A percentile compares a stretch with the other conserved stretches of the same genome.
These are phyloP conservation scores for Hypoxylon fragiforme DNA, from an alignment of 495 filamentous ascomycete species.

Conservation along the genomic window DNA sequence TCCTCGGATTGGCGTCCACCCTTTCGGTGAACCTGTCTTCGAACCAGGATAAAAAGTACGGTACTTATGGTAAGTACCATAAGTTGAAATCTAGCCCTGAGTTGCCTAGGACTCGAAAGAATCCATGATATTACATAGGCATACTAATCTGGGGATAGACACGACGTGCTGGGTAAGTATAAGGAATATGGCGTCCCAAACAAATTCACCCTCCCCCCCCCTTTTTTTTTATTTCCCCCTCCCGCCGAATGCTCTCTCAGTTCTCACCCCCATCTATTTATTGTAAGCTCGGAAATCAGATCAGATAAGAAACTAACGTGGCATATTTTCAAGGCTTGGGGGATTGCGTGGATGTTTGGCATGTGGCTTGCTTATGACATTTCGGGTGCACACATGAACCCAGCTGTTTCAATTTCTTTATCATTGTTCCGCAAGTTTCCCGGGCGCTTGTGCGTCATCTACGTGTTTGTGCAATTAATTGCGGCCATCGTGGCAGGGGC, in stretches of 20 bases:
- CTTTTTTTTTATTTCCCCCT: neutral
- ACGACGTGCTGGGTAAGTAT: neutral
- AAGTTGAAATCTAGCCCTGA: too few species aligned
- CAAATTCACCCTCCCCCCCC: too few species aligned
- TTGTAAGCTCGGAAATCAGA: too few species aligned
- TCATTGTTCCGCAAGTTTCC: slow-evolving; percentile 59
- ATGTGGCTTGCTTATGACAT: slow-evolving; percentile 61
- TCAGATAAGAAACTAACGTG: too few species aligned
- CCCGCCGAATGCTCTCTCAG: too few species aligned
- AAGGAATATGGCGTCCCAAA: too few species aligned
- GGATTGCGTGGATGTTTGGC: slow-evolving; percentile 59
- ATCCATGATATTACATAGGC: neutral
- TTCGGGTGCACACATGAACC: slow-evolving; percentile 61
- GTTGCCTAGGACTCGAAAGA: too few species aligned
- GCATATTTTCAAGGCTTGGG: slow-evolving; percentile 54
- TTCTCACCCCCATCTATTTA: too few species aligned
- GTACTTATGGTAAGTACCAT: slow-evolving; percentile 13
- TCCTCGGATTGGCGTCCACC: slow-evolving; percentile 53
- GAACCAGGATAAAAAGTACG: slow-evolving; percentile 44
- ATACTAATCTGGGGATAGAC: neutral
- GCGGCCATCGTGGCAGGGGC: slow-evolving; percentile 50
- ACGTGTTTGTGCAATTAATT: slow-evolving; percentile 55
- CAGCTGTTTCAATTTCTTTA: slow-evolving; percentile 51
- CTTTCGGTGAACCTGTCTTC: slow-evolving; percentile 52
- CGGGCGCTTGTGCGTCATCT: slow-evolving; percentile 48